These are phyloP conservation scores for Carpinus viminea DNA, from an alignment of 306 rosid genomes.

Conservation along the genomic window DNA sequence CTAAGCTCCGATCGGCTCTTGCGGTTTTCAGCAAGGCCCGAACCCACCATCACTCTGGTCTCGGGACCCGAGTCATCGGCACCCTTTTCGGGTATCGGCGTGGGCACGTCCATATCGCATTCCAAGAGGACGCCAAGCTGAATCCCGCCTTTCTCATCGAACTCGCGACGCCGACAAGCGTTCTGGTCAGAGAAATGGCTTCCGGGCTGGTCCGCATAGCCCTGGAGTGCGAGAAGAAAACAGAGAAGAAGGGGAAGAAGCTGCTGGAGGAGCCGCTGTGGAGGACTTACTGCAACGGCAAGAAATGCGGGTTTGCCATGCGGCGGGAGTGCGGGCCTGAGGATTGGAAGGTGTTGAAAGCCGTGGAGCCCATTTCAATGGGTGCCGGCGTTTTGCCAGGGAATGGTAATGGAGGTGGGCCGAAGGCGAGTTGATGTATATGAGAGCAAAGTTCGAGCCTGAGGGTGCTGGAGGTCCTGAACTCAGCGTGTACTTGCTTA, in stretches of 20 bases:
- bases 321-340: slow-evolving; percentile 56
- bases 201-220: slow-evolving; percentile 84
- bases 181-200: slow-evolving; percentile 81
- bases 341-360: slow-evolving; percentile 76
- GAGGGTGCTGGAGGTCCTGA: slow-evolving; percentile 83
- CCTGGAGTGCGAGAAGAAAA: slow-evolving; percentile 67
- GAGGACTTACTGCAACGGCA: slow-evolving; percentile 85
- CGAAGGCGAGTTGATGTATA: slow-evolving; percentile 82
- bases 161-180: slow-evolving; percentile 73
- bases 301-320: slow-evolving; percentile 71
- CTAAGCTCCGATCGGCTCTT: slow-evolving; percentile 59
- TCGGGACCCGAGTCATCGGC: slow-evolving; percentile 59
- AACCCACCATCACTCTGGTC: slow-evolving; percentile 29
- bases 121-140: slow-evolving; percentile 58
- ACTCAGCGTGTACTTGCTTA: slow-evolving; percentile 77
- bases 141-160: slow-evolving; percentile 62
- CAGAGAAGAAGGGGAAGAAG: slow-evolving; percentile 16
- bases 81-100: slow-evolving; percentile 82
- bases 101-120: slow-evolving; percentile 74
- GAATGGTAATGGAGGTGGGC: slow-evolving; percentile 36
- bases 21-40: slow-evolving; percentile 33
- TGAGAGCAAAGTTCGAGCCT: slow-evolving; percentile 86
- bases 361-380: slow-evolving; percentile 81
- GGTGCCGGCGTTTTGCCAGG: slow-evolving; percentile 84
- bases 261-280: slow-evolving; percentile 60